These are phyloP conservation scores for Mrakia gelida DNA, from an alignment of 768 basidiomycete species.

Conservation along the genomic window DNA sequence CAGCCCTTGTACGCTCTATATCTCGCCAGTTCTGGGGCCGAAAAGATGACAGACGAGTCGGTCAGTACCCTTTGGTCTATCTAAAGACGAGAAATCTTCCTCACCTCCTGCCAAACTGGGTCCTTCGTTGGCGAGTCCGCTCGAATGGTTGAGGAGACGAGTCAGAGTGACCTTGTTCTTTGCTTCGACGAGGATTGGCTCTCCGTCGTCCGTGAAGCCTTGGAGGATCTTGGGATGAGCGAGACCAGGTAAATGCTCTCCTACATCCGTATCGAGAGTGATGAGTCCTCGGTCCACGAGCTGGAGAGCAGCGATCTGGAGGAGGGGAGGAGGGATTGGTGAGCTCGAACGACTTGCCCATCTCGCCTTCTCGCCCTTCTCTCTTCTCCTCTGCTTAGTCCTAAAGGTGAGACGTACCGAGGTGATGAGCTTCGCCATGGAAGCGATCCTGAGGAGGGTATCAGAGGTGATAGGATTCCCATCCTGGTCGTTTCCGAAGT, in stretches of 20 bases:
- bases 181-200: background rate
- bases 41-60: background rate
- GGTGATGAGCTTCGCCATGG: conserved; percentile 4
- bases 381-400: background rate
- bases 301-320: conserved; percentile 12
- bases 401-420: background rate
- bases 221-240: background rate
- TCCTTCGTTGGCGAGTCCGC: background rate
- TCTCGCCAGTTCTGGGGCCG: background rate
- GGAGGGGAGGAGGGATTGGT: background rate
- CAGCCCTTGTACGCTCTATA: background rate
- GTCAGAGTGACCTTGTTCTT: background rate
- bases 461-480: background rate
- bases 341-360: background rate
- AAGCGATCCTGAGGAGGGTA: background rate
- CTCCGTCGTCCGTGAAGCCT: background rate
- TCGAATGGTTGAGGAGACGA: background rate
- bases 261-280: background rate
- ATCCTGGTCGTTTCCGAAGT: background rate
- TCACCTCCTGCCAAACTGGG: too few relatives aligned
- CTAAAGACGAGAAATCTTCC: too few relatives aligned
- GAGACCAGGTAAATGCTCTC: background rate
- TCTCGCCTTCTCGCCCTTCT: too few relatives aligned
- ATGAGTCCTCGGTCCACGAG: conserved; percentile 1
- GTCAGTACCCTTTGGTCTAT: background rate